These are phyloP conservation scores for Phyllosticta paracitricarpa DNA, from an alignment of 2,329 filamentous ascomycete species.

Conservation along the genomic window DNA sequence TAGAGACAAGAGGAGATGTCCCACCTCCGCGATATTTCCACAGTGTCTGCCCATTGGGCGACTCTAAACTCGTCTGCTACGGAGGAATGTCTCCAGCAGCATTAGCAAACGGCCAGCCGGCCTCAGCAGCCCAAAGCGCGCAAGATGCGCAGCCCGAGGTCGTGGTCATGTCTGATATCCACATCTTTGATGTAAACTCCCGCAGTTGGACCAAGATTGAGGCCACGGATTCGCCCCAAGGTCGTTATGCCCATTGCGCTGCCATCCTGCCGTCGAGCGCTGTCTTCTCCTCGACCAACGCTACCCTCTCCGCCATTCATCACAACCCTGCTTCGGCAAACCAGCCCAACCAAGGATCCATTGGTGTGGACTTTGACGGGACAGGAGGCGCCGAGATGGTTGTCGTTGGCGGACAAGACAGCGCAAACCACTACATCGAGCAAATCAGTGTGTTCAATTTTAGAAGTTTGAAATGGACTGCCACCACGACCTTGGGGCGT, in stretches of 20 bases:
- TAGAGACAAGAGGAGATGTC: conserved; percentile 74
- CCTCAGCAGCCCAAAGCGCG: conserved; percentile 27
- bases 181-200: conserved; percentile 81
- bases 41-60: conserved; percentile 85
- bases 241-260: conserved; percentile 92
- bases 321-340: conserved; percentile 78
- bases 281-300: conserved; percentile 72
- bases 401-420: conserved; percentile 91
- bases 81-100: conserved; percentile 88
- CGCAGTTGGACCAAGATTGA: conserved; percentile 78
- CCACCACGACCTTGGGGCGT: conserved; percentile 74
- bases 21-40: conserved; percentile 94
- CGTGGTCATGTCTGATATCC: conserved; percentile 94
- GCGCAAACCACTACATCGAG: conserved; percentile 97
- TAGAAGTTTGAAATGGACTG: conserved; percentile 89
- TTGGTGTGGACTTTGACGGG: conserved; percentile 84
- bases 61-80: conserved; percentile 95
- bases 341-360: conserved; percentile 67
- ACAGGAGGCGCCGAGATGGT: conserved; percentile 93
- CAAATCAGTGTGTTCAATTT: conserved; percentile 98
- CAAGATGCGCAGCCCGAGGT: conserved; percentile 71
- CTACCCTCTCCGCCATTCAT: conserved; percentile 75
- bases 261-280: conserved; percentile 84
- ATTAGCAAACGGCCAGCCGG: conserved; percentile 29
- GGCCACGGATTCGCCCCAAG: conserved; percentile 74